Percentiles rank a stretch among this genome's conserved stretches.
Evolutionary conservation across 371 early-diverging fungal species (phyloP).

Genomic region (Mortierella sp.): DNA sequence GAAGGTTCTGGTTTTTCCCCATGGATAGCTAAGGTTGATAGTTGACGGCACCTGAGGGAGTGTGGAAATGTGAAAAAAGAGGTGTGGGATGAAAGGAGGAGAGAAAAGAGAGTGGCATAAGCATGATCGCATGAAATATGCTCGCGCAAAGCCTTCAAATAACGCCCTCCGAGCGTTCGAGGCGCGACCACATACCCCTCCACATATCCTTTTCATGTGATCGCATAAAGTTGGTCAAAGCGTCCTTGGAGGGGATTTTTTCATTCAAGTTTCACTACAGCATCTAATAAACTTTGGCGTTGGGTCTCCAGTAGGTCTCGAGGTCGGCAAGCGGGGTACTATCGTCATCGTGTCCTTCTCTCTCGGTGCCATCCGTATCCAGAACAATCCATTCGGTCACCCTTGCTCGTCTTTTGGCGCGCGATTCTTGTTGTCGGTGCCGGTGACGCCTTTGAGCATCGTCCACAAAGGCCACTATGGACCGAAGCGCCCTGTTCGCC

Average conservation of each 20-base stretch:
- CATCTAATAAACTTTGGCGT: background rate
- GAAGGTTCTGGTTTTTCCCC: constrained; percentile 1
- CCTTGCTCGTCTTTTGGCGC: background rate
- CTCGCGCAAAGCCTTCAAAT: too few relatives aligned
- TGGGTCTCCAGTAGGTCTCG: constrained; percentile 26
- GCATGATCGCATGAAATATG: too few relatives aligned
- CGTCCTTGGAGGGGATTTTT: too few relatives aligned
- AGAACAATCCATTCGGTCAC: constrained; percentile 36
- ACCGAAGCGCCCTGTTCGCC: constrained; percentile 22
- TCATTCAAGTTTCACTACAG: background rate
- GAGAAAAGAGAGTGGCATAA: background rate
- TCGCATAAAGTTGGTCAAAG: too few relatives aligned
- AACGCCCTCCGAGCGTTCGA: too few relatives aligned
- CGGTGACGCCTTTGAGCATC: constrained; percentile 11
- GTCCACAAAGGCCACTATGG: constrained; percentile 26
- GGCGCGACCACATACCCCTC: too few relatives aligned
- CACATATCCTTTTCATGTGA: too few relatives aligned
- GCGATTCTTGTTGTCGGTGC: too few relatives aligned
- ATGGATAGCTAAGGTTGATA: background rate
- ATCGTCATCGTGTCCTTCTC: constrained; percentile 32
- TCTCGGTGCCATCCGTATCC: constrained; percentile 21
- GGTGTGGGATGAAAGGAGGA: background rate
- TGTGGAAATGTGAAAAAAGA: too few relatives aligned
- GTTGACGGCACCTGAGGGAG: too few relatives aligned
- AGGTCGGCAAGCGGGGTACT: constrained; percentile 11